Percentiles rank a stretch among this genome's conserved stretches.
phyloP scores from a whole-genome alignment of 495 filamentous ascomycete species.

The Trichoderma asperelloides region DNA sequence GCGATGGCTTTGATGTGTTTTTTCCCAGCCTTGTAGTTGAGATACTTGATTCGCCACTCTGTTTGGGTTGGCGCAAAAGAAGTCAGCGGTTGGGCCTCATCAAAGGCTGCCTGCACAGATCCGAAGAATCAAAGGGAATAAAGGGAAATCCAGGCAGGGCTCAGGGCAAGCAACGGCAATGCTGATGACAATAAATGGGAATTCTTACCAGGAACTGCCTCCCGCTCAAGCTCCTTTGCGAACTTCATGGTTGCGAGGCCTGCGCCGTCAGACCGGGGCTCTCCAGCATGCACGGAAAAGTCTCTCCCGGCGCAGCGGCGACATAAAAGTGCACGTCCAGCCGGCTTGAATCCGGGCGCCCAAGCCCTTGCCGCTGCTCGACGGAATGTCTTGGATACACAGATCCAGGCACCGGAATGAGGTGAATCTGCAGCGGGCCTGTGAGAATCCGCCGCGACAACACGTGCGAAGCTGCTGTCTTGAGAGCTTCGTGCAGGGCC shows the following conservation, averaged over 20 bases:
- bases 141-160: no score
- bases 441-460: background rate
- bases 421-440: background rate
- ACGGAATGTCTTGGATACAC: background rate
- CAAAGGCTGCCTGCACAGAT: no score
- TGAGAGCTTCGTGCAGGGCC: background rate
- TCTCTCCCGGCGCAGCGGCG: background rate
- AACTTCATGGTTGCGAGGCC: slow-evolving; percentile 32
- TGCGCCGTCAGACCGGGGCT: background rate
- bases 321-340: background rate
- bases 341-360: background rate
- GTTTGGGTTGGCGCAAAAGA: background rate
- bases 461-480: background rate
- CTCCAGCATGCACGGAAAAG: background rate
- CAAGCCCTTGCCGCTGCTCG: background rate
- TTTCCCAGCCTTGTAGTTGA: slow-evolving; percentile 89
- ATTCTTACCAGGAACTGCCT: slow-evolving; percentile 61
- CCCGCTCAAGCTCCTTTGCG: slow-evolving; percentile 70
- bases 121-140: no score
- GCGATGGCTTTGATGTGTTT: slow-evolving; percentile 77
- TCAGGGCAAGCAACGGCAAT: background rate
- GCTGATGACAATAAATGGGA: background rate
- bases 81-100: slow-evolving; percentile 9
- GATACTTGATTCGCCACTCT: slow-evolving; percentile 88
- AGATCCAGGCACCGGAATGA: slow-evolving; percentile 2